phyloP scores from a whole-genome alignment of 2,329 filamentous ascomycete species.

The Colletotrichum lentis region DNA sequence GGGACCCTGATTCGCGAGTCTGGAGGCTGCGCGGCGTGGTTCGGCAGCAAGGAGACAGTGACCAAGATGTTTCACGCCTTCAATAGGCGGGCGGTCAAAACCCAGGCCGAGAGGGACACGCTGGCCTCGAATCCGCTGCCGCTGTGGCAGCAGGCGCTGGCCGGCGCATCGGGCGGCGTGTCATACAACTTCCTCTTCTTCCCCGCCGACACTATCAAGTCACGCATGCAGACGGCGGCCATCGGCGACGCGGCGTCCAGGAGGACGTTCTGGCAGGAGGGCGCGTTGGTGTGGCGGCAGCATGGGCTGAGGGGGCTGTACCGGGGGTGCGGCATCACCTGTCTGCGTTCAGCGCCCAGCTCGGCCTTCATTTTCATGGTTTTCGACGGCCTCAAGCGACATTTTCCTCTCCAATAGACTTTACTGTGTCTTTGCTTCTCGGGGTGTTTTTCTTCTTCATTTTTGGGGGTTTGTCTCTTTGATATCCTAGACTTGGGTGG shows the following conservation, averaged over 20 bases:
- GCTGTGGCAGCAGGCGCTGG: slow-evolving; percentile 85
- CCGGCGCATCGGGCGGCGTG: slow-evolving; percentile 88
- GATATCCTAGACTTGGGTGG: slow-evolving; percentile 37
- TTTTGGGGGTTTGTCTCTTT: background rate
- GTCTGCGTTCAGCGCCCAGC: slow-evolving; percentile 85
- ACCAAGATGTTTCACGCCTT: slow-evolving; percentile 72
- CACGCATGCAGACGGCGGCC: slow-evolving; percentile 90
- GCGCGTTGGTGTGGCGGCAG: slow-evolving; percentile 77
- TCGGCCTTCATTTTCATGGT: slow-evolving; percentile 99
- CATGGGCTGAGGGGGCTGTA: slow-evolving; percentile 88
- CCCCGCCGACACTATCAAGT: slow-evolving; percentile 97
- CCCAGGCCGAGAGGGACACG: slow-evolving; percentile 51
- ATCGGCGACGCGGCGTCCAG: slow-evolving; percentile 63
- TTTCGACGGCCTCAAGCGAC: slow-evolving; percentile 83
- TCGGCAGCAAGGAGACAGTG: slow-evolving; percentile 86
- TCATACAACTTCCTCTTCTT: slow-evolving; percentile 98
- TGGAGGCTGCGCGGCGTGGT: slow-evolving; percentile 94
- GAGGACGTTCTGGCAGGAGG: slow-evolving; percentile 77
- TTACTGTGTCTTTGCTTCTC: slow-evolving; percentile 9
- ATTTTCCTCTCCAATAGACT: slow-evolving; percentile 61
- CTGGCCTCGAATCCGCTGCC: slow-evolving; percentile 67
- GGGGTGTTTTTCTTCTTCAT: background rate
- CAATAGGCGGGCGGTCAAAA: slow-evolving; percentile 55
- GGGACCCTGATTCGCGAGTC: slow-evolving; percentile 94
- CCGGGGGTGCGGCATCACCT: slow-evolving; percentile 93